Evolutionary conservation across 2,329 filamentous ascomycete genomes (phyloP).

Genomic region (Aureobasidium lini): DNA sequence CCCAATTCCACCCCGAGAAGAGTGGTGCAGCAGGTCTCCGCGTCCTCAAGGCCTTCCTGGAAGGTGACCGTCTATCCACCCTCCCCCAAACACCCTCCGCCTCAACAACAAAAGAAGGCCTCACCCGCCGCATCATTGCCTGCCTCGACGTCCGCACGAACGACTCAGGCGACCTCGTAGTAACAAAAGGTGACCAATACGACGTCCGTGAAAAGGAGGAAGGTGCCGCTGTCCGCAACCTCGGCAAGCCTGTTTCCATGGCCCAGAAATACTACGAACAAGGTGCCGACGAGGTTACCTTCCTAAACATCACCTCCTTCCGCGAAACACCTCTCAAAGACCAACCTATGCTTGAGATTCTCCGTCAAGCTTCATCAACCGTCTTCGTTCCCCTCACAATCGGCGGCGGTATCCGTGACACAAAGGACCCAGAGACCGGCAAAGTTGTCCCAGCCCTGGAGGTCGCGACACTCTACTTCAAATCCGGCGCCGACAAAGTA

Average conservation of each 20-base stretch:
- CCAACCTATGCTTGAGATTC: slow-evolving; percentile 89
- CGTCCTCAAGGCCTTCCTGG: slow-evolving; percentile 76
- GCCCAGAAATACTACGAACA: slow-evolving; percentile 91
- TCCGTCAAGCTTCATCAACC: slow-evolving; percentile 76
- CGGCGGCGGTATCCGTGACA: slow-evolving; percentile 90
- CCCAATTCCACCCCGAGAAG: slow-evolving; percentile 98
- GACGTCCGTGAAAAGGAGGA: slow-evolving; percentile 84
- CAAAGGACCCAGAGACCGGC: slow-evolving; percentile 72
- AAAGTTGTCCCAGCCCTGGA: slow-evolving; percentile 81
- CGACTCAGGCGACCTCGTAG: slow-evolving; percentile 87
- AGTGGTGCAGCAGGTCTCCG: slow-evolving; percentile 82
- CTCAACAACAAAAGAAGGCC: slow-evolving; percentile 48
- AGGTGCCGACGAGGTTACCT: slow-evolving; percentile 93
- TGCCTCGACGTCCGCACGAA: slow-evolving; percentile 94
- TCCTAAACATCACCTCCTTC: slow-evolving; percentile 97
- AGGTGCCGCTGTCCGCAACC: slow-evolving; percentile 67
- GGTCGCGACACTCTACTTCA: slow-evolving; percentile 95
- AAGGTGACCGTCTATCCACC: slow-evolving; percentile 54
- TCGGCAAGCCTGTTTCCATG: slow-evolving; percentile 95
- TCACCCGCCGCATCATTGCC: slow-evolving; percentile 90
- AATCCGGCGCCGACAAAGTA: slow-evolving; percentile 93
- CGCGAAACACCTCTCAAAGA: slow-evolving; percentile 89
- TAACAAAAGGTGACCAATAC: slow-evolving; percentile 98
- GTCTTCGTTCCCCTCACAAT: slow-evolving; percentile 96
- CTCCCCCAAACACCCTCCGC: slow-evolving; percentile 37